These are phyloP conservation scores for Pseudocercospora macadamiae DNA, from an alignment of 2,329 filamentous ascomycete genomes.

Conservation along the genomic window DNA sequence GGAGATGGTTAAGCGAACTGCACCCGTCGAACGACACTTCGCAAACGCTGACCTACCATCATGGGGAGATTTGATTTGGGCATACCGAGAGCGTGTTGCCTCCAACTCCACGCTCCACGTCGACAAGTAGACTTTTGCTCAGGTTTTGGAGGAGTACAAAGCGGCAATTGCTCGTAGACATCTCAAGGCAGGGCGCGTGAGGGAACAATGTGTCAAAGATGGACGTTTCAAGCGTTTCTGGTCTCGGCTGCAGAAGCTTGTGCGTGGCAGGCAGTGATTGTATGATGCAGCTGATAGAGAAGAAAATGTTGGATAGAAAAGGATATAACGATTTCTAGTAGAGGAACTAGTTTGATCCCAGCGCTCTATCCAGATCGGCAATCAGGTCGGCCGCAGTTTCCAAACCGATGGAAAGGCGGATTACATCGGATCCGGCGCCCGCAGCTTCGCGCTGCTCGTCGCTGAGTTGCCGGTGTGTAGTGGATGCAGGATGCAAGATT, in stretches of 20 bases:
- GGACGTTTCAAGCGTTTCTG: not conserved
- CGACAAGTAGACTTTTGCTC: not conserved
- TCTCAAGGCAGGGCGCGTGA: not conserved
- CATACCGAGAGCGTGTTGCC: no score
- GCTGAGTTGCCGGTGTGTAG: conserved; percentile 23
- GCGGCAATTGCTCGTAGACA: not conserved
- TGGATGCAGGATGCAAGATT: conserved; percentile 23
- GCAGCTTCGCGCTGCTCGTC: conserved; percentile 24
- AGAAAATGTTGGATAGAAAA: not conserved
- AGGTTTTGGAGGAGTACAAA: not conserved
- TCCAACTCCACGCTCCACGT: no score
- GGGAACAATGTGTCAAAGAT: not conserved
- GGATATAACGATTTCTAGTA: not conserved
- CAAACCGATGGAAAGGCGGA: conserved; percentile 21
- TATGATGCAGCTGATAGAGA: not conserved
- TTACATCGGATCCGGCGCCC: conserved; percentile 21
- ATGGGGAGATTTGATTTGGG: no score
- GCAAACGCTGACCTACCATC: no score
- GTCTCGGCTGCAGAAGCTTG: not conserved
- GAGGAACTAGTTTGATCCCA: conserved; percentile 9
- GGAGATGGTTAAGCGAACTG: no score
- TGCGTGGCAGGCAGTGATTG: not conserved
- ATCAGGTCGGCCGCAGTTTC: conserved; percentile 22
- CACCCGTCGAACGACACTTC: no score
- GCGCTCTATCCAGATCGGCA: conserved; percentile 20